Percentiles rank a stretch among this genome's conserved stretches.
Evolutionary conservation across 352 stramenopile species (phyloP).

Genomic region (Phytophthora capsici): DNA sequence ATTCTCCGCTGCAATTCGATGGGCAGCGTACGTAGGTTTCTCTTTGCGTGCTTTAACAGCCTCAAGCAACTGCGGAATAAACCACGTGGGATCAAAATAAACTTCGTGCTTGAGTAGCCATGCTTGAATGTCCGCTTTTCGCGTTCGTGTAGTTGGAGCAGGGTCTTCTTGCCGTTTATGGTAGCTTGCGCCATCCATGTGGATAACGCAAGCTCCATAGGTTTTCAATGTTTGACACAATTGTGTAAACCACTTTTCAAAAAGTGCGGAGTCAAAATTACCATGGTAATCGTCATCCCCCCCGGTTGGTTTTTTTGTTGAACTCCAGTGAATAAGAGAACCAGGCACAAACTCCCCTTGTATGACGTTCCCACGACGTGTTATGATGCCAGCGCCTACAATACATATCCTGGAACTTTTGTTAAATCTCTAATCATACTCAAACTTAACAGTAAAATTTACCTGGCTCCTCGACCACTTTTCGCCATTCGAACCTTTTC

Average conservation of each 20-base stretch:
- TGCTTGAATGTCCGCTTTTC: not conserved
- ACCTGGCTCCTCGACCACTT: constrained; percentile 1
- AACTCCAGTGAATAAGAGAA: not conserved
- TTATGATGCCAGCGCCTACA: constrained; percentile 8
- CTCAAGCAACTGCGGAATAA: not conserved
- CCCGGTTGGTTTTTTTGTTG: not conserved
- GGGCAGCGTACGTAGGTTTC: not conserved
- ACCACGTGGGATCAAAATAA: not conserved
- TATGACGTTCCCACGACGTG: not conserved
- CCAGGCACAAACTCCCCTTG: not conserved
- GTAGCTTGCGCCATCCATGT: not conserved
- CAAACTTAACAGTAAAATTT: too few relatives aligned
- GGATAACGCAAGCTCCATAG: not conserved
- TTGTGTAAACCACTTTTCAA: not conserved
- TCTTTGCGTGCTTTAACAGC: not conserved
- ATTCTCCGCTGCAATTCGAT: not conserved
- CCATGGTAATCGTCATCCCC: not conserved
- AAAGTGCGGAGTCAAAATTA: not conserved
- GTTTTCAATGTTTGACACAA: not conserved
- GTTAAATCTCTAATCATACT: too few relatives aligned
- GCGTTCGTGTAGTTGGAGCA: not conserved
- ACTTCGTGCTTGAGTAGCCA: not conserved
- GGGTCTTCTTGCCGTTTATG: not conserved
- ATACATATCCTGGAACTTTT: constrained; percentile 14
- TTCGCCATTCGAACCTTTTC: constrained; percentile 3